Base-by-base conservation (phyloP, 768 basidiomycete genomes). In the Leccinum fibrillosum region DNA sequence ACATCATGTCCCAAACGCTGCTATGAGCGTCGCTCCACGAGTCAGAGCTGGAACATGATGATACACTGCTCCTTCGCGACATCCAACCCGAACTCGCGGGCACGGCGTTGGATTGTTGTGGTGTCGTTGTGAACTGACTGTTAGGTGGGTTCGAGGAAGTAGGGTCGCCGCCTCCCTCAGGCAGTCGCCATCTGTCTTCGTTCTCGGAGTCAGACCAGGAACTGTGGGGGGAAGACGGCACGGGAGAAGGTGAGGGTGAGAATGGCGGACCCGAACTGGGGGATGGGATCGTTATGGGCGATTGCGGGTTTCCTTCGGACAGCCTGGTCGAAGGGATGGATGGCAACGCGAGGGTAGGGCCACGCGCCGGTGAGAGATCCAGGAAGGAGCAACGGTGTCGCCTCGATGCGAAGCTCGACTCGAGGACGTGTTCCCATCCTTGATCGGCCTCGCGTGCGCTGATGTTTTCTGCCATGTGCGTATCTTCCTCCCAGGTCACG, bases 21-120 rank as follows among this genome's bases (percentile, higher is more conserved):
- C 66, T 68, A 28, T 65, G 62, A 11, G 68, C 70, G 34, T 71
- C 71, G 9, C 64, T 70, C 72, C 72, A 72, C 11, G 68, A 58
- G 30, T 62, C 68, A 30, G 39, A n/a, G 11, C 54, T 54, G 17
- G 60, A 45, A 23, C 62, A 60, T 2, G 66, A 61, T 1, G 66
- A 61, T 9, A n/a, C 52, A 52, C 63, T 66, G 25, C 12, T 28
- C 49, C 68, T 63, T 12, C 60, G 64, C 17, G 60, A 42, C 30
- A 60, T 42, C 15, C 17, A 30, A 11, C 54, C 51, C 42, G 25
- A 2, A 26, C 50, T 34, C 6, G 52, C 6, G 4, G 32, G 10
- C 2, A 2, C 11, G 6, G 39, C 6, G 34, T 12, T 44, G 25
- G 26, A 15, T 10, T 34, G 23, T 10, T 19, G n/a, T 44, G 42